These are phyloP conservation scores for Sporothrix globosa DNA, from an alignment of 2,329 filamentous ascomycete species.

Conservation along the genomic window DNA sequence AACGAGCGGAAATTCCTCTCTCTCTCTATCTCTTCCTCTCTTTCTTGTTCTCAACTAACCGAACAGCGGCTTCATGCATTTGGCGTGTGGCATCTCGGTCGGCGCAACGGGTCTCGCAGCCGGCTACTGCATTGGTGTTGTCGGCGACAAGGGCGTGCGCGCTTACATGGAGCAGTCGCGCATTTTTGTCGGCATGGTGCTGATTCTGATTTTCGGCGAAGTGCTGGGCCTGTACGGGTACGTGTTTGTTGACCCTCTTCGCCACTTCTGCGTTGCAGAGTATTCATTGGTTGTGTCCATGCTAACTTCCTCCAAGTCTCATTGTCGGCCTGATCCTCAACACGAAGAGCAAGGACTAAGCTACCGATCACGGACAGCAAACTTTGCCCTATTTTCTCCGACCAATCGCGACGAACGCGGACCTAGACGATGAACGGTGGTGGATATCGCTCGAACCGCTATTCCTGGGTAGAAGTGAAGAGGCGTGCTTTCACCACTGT, in stretches of 20 bases:
- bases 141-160: conserved; percentile 91
- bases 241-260: background rate
- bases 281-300: background rate
- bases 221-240: conserved; percentile 95
- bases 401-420: background rate
- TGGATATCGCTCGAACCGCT: no score
- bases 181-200: conserved; percentile 97
- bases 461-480: background rate
- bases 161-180: conserved; percentile 95
- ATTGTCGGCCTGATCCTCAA: conserved; percentile 94
- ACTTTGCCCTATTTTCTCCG: no score
- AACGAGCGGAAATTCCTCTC: no score
- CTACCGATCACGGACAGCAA: background rate
- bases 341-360: conserved; percentile 73
- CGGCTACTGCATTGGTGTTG: conserved; percentile 93
- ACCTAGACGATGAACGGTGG: background rate
- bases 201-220: conserved; percentile 98
- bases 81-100: conserved; percentile 86
- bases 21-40: background rate
- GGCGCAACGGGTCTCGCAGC: conserved; percentile 91
- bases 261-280: background rate
- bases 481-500: background rate
- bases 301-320: conserved; percentile 57
- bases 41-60: conserved; percentile 34
- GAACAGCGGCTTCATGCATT: conserved; percentile 83